These are phyloP conservation scores for carrot (Daucus carota) DNA, from an alignment of 129 eudicot species.

Conservation along the genomic window DNA sequence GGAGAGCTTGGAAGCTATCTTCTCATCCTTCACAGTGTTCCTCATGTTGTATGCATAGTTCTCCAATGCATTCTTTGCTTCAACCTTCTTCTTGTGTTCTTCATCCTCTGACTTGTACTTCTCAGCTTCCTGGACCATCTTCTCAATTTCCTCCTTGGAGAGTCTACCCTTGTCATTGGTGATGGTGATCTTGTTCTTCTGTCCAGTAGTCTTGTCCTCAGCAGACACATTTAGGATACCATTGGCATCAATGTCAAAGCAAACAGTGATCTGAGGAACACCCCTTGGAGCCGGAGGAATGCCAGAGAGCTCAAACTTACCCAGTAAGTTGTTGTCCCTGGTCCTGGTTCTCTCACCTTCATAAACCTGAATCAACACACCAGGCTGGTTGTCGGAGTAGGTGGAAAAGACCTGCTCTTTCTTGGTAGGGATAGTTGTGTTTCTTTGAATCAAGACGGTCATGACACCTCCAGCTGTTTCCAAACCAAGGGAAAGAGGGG, in stretches of 20 bases:
- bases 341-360: conserved; percentile 77
- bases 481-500: conserved; percentile 65
- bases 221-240: conserved; percentile 76
- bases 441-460: conserved; percentile 63
- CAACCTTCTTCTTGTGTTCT: conserved; percentile 79
- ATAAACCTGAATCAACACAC: conserved; percentile 64
- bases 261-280: conserved; percentile 71
- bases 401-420: conserved; percentile 82
- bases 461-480: conserved; percentile 83
- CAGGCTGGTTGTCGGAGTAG: conserved; percentile 71
- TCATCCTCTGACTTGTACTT: conserved; percentile 79
- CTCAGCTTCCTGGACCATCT: conserved; percentile 84
- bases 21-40: conserved; percentile 69
- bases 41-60: conserved; percentile 84
- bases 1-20: conserved; percentile 52
- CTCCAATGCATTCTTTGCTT: conserved; percentile 72
- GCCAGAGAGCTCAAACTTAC: conserved; percentile 75
- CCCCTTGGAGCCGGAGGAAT: conserved; percentile 83
- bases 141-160: conserved; percentile 73
- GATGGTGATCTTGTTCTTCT: conserved; percentile 78
- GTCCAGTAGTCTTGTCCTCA: conserved; percentile 73
- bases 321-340: conserved; percentile 60
- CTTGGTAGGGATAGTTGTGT: conserved; percentile 82
- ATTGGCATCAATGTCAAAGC: conserved; percentile 74
- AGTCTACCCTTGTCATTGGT: conserved; percentile 78